A percentile compares a stretch with the other conserved stretches of the same genome.
Conservation (phyloP, 257 asterid genomes). For the Ajuga chamaepitys region DNA sequence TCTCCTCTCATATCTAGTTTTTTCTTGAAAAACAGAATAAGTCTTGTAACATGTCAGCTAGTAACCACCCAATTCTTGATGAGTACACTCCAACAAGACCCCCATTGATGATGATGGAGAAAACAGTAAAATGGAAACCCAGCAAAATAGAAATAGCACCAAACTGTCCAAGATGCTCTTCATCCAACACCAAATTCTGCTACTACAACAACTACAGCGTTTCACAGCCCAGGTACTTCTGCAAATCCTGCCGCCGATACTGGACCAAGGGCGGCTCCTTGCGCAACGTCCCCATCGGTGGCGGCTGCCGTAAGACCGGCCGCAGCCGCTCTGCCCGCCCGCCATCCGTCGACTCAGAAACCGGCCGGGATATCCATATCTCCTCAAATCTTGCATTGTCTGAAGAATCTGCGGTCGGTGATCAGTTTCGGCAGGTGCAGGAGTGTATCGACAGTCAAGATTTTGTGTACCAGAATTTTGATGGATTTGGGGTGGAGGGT, state of each 20-base stretch:
- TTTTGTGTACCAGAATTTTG: conserved; percentile 25
- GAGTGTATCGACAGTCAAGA: conserved; percentile 21
- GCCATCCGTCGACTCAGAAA: neutral
- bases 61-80: conserved; percentile 28
- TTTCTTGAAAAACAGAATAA: neutral
- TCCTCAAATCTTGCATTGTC: conserved; percentile 16
- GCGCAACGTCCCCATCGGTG: conserved; percentile 70
- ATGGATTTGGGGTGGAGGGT: conserved; percentile 26
- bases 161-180: conserved; percentile 69
- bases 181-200: conserved; percentile 73
- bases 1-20: neutral
- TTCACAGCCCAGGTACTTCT: conserved; percentile 72
- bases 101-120: conserved; percentile 25
- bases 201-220: conserved; percentile 74
- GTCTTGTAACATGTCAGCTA: conserved; percentile 23
- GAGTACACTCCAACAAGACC: conserved; percentile 32
- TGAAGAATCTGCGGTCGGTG: conserved; percentile 15
- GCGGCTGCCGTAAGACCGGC: conserved; percentile 62
- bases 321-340: conserved; percentile 23
- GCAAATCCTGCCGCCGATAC: conserved; percentile 62
- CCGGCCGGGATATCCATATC: conserved; percentile 28
- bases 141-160: conserved; percentile 45
- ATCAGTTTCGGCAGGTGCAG: conserved; percentile 5
- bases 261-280: conserved; percentile 87
- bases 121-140: conserved; percentile 33